Percentiles rank a stretch among this genome's conserved stretches.
These are phyloP conservation scores for Sugiyamaella japonica DNA, from an alignment of 1,139 yeast genomes.

Conservation along the genomic window DNA sequence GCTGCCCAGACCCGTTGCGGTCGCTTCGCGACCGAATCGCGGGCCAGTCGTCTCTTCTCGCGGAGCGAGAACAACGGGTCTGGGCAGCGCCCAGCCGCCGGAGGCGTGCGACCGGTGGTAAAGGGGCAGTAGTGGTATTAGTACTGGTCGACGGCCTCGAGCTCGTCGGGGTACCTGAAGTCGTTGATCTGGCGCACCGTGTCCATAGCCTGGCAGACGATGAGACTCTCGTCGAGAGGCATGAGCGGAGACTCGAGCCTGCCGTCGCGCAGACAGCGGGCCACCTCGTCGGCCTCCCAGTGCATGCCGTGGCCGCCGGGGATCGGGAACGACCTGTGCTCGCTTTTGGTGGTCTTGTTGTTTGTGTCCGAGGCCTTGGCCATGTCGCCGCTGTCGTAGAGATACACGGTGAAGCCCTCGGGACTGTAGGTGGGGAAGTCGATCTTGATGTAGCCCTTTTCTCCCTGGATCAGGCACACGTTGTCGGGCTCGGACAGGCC, in stretches of 20 bases:
- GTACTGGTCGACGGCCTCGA: slow-evolving; percentile 28
- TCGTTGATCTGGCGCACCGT: slow-evolving; percentile 46
- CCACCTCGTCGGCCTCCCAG: slow-evolving; percentile 55
- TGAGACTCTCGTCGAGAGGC: slow-evolving; percentile 49
- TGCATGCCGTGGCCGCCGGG: slow-evolving; percentile 47
- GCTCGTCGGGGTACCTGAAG: slow-evolving; percentile 47
- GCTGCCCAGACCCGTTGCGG: background rate
- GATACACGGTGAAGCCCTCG: slow-evolving; percentile 29
- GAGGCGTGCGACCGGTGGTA: no score
- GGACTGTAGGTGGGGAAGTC: slow-evolving; percentile 37
- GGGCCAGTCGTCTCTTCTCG: no score
- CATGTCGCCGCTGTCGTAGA: slow-evolving; percentile 21
- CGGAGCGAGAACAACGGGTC: no score
- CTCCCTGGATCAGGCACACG: slow-evolving; percentile 37
- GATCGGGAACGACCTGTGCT: slow-evolving; percentile 27
- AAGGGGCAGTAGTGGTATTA: no score
- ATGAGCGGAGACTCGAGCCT: slow-evolving; percentile 41
- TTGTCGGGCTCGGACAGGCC: slow-evolving; percentile 31
- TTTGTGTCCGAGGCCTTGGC: slow-evolving; percentile 14
- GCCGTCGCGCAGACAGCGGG: slow-evolving; percentile 45
- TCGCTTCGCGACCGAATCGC: background rate
- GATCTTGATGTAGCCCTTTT: slow-evolving; percentile 38
- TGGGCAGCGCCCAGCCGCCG: no score
- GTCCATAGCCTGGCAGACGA: slow-evolving; percentile 50
- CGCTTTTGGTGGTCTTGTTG: slow-evolving; percentile 16